Evolutionary conservation across 1,139 yeast genomes (phyloP).

Genomic region (Sporopachydermia cereana): DNA sequence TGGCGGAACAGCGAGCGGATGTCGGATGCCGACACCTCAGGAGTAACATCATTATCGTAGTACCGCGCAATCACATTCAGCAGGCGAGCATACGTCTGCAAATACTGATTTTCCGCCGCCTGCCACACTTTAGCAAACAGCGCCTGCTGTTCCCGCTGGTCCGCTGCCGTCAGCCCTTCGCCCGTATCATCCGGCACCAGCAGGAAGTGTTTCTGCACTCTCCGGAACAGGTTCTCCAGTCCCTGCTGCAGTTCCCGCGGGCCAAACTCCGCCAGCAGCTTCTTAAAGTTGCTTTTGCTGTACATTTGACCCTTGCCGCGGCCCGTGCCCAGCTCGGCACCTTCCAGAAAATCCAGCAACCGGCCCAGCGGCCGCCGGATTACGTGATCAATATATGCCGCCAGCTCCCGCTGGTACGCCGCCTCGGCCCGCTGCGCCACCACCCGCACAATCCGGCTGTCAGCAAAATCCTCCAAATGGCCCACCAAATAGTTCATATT

Average conservation of each 20-base stretch:
- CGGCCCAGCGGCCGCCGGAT: constrained; percentile 53
- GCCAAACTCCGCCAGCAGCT: constrained; percentile 45
- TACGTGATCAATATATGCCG: constrained; percentile 37
- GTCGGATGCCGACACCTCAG: not conserved
- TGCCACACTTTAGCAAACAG: constrained; percentile 41
- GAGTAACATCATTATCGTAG: constrained; percentile 27
- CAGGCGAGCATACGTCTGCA: constrained; percentile 30
- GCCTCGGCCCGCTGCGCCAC: constrained; percentile 25
- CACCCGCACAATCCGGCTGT: constrained; percentile 20
- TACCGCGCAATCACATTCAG: constrained; percentile 30
- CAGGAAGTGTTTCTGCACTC: constrained; percentile 48
- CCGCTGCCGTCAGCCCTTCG: constrained; percentile 27
- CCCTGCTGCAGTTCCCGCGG: constrained; percentile 45
- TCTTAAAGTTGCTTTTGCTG: constrained; percentile 45
- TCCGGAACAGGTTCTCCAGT: constrained; percentile 42
- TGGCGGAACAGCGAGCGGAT: not conserved
- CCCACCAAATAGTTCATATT: constrained; percentile 51
- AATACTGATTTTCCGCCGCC: constrained; percentile 38
- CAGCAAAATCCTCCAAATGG: constrained; percentile 29
- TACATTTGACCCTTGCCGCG: constrained; percentile 55
- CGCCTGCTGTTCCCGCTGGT: constrained; percentile 22
- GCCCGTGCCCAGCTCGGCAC: constrained; percentile 35
- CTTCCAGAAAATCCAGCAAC: constrained; percentile 51
- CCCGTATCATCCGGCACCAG: constrained; percentile 30
- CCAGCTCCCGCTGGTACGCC: constrained; percentile 34